Evolutionary conservation across 2,329 filamentous ascomycete genomes (phyloP).

Genomic region (Colletotrichum sp.): DNA sequence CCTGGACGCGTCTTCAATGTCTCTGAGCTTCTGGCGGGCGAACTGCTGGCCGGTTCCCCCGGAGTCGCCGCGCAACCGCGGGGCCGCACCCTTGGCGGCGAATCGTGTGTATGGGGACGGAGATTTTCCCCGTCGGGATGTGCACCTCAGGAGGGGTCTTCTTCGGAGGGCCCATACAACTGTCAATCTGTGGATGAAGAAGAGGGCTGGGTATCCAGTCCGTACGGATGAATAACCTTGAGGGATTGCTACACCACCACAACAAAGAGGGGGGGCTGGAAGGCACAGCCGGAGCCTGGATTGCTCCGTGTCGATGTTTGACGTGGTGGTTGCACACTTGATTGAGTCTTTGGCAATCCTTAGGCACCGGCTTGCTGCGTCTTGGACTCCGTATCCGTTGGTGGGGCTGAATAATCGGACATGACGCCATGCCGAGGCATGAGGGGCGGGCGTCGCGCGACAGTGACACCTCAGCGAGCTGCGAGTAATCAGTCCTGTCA

Average conservation of each 20-base stretch:
- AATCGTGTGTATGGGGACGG: background rate
- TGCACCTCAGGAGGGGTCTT: background rate
- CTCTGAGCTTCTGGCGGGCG: background rate
- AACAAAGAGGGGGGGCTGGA: background rate
- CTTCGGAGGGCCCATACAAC: background rate
- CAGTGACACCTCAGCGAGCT: background rate
- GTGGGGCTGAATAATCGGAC: background rate
- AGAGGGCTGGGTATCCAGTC: background rate
- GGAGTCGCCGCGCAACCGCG: background rate
- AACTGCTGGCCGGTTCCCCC: background rate
- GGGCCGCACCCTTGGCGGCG: background rate
- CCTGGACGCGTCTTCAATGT: background rate
- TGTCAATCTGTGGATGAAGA: background rate
- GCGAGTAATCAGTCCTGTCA: background rate
- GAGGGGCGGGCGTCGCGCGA: background rate
- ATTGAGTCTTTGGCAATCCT: background rate
- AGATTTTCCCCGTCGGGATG: background rate
- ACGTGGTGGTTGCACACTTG: background rate
- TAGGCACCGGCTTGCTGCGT: background rate
- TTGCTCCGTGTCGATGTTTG: background rate
- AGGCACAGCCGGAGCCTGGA: background rate
- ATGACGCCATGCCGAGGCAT: conserved; percentile 21
- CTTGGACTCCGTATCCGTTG: background rate
- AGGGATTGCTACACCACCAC: background rate
- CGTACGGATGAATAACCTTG: background rate